Base-by-base conservation (phyloP, 495 filamentous ascomycete species). In the Chaetomium tenue region DNA sequence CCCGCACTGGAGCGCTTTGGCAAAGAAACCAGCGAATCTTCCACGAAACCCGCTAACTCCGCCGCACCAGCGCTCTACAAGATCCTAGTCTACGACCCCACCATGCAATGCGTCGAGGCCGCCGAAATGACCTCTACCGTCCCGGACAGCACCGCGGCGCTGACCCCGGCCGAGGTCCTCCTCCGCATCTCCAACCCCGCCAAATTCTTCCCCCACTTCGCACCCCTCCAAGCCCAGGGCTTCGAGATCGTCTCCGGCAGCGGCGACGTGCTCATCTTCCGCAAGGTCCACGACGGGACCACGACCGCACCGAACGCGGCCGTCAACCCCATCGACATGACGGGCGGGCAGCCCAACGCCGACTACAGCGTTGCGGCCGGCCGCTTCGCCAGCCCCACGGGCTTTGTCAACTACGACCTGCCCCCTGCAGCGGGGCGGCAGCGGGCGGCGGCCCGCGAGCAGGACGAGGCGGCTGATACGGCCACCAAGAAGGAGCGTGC, bases 211-310 rank as follows among this genome's bases (percentile, higher is more conserved):
- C 83, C 89, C 0, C 82, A 91, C 61, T 86, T 93, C 53, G 78
- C 77, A 2, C 75, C 80, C 18, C 82, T 94, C 64, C 80, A 88
- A 66, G 73, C 79, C 13, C 80, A 88, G 47, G 91, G 90, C 2
- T 93, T 88, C 66, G 88, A 90, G 58, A 89, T 93, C 61, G 84
- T 88, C 12, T 87, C 87, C 5, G 89, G 88, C 8, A 81, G 83
- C 61, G 84, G 82, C 6, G 84, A 93, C 70, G 80, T 93, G 9
- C 80, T 93, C 20, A 84, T 94, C 0, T 91, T 93, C 68, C 84
- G 84, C 62, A 88, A 90, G 68, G 74, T 82, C 15, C 72, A 77
- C 16, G 76, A 76, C 12, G 59, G 3, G 1, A 46, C 25, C 3
- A n/a, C 57, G 6, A 20, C 16, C 22, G 16, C 3, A 13, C 2